Evolutionary conservation across 768 basidiomycete species (phyloP), one percentile per base, ranked within the genome.

Genomic region (Leccinum arenicola): DNA sequence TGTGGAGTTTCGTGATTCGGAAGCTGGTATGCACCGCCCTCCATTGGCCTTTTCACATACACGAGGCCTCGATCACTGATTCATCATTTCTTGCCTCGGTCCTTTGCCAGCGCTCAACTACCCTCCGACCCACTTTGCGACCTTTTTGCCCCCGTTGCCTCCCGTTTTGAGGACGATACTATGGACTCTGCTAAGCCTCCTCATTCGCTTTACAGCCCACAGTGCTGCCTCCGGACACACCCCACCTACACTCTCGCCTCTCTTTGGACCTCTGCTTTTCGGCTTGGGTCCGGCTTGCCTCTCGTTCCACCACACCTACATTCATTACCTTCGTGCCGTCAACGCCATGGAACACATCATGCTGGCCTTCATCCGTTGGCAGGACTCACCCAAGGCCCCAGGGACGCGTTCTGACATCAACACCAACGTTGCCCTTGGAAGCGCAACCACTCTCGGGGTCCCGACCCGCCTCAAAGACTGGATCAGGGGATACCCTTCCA

Each of bases 281-380:
- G 94, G 95, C 55, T 82, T 95, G 58, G 83, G 82, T 10, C 72
- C 78, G 9, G 74, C 80, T 2, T 77, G 78, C 57, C 74, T 79
- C 52, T 71, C 80, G 19, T 84, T 87, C 74, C 77, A 82, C 56
- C 77, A 77, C 55, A 82, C 84, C 8, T 91, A 91, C 69, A 68
- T 77, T 21, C 78, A 81, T 62, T 98, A 93, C 70, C 83, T 96
- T 33, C 87, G 90, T 49, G 82, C 91, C 15, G 87, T 88, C 4
- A 85, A 87, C 36, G 96, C 95, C 1, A 91, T 90, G 66, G 96
- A 99, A 70, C 96, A 99, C 64, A 78, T 99, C 52, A 77, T 98
- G n/a, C 82, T 98, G 12, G 83, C 92, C 0, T 96, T 89, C 72
- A 88, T 98, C 58, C 85, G 95, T 31, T 90, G 86, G 78, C 87